phyloP scores from a whole-genome alignment of 2,329 filamentous ascomycete species.

The Neurospora crassa region DNA sequence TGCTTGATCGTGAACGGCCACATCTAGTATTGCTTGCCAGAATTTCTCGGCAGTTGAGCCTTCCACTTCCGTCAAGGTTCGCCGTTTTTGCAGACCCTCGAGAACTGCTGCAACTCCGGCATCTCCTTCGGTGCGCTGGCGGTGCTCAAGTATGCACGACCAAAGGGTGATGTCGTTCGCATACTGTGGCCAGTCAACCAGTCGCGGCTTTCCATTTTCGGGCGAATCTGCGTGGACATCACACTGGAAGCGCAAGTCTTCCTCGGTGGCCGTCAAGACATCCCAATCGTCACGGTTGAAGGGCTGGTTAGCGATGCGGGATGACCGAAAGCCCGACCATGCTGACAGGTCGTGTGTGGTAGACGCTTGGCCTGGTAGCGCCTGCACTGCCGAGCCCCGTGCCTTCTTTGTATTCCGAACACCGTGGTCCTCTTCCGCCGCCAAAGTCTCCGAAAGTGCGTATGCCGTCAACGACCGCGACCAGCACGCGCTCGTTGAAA shows the following conservation, averaged over 20 bases:
- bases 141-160: constrained; percentile 23
- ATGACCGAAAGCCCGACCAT: not conserved
- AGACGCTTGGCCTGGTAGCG: not conserved
- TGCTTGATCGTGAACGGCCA: constrained; percentile 23
- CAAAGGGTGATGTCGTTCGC: constrained; percentile 23
- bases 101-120: constrained; percentile 20
- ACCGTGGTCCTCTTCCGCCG: not conserved
- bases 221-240: constrained; percentile 8
- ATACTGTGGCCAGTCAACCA: constrained; percentile 20
- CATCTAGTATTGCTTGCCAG: constrained; percentile 24
- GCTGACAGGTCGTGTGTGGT: not conserved
- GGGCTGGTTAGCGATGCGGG: not conserved
- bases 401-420: not conserved
- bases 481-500: not conserved
- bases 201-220: constrained; percentile 2
- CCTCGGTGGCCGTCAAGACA: constrained; percentile 17
- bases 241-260: constrained; percentile 18
- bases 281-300: constrained; percentile 15
- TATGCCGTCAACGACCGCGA: not conserved
- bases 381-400: not conserved
- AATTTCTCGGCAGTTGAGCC: constrained; percentile 19
- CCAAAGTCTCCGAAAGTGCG: not conserved
- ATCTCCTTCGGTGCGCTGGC: constrained; percentile 17
- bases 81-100: constrained; percentile 17
- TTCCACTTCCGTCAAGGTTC: constrained; percentile 16